These are phyloP conservation scores for Tremella fuciformis DNA, from an alignment of 768 basidiomycete species.

Conservation along the genomic window DNA sequence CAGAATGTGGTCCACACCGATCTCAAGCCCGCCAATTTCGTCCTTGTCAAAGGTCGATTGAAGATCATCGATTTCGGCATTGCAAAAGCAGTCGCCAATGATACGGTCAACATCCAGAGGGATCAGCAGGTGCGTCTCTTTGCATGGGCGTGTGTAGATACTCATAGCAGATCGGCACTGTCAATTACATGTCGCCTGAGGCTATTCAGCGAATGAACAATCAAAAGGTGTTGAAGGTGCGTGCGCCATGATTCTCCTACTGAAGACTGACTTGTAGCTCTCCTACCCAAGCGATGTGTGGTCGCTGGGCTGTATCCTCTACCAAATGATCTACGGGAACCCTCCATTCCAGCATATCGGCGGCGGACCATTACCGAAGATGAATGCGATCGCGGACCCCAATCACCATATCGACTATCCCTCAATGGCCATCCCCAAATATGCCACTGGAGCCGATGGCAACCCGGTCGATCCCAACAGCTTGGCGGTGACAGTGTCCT, in stretches of 20 bases:
- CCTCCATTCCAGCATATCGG: slow-evolving; percentile 86
- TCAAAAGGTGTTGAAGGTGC: slow-evolving; percentile 81
- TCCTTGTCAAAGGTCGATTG: slow-evolving; percentile 86
- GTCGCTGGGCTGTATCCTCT: slow-evolving; percentile 95
- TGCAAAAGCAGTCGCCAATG: slow-evolving; percentile 96
- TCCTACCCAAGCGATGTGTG: slow-evolving; percentile 95
- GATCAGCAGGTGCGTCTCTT: slow-evolving; percentile 74
- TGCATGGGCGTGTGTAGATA: not conserved
- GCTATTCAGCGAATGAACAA: slow-evolving; percentile 69
- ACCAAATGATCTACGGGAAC: slow-evolving; percentile 96
- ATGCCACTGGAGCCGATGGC: slow-evolving; percentile 51
- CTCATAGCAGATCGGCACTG: slow-evolving; percentile 73
- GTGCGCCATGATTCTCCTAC: slow-evolving; percentile 11
- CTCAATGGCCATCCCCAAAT: slow-evolving; percentile 50
- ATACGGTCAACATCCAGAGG: slow-evolving; percentile 95
- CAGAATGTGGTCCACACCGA: slow-evolving; percentile 99
- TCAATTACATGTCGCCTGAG: slow-evolving; percentile 99
- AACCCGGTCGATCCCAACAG: slow-evolving; percentile 35
- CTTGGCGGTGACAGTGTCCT: slow-evolving; percentile 65
- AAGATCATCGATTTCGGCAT: slow-evolving; percentile 99
- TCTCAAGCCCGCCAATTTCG: slow-evolving; percentile 97
- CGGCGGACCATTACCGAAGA: slow-evolving; percentile 66
- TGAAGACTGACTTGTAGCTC: slow-evolving; percentile 52
- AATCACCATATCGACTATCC: slow-evolving; percentile 78
- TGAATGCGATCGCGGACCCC: slow-evolving; percentile 86